Conservation (phyloP, 192 early-diverging fungal species). For the Gaertneriomyces sp. region DNA sequence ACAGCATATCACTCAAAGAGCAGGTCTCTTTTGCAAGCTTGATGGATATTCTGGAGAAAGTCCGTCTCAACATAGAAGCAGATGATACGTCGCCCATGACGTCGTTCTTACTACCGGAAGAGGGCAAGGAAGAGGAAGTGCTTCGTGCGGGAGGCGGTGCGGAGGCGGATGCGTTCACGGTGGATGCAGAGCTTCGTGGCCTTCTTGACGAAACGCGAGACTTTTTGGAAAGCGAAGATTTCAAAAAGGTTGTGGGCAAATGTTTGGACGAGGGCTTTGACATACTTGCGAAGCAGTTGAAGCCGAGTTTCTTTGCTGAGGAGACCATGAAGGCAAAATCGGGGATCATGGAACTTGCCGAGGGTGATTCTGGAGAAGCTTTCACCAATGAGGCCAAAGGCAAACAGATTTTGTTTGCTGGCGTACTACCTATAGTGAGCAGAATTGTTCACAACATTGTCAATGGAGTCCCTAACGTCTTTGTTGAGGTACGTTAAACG, state of each 20-base stretch:
- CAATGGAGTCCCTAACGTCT: slow-evolving; percentile 41
- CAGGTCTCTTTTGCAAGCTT: slow-evolving; percentile 26
- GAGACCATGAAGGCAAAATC: background rate
- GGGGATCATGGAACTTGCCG: background rate
- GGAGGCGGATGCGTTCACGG: slow-evolving; percentile 34
- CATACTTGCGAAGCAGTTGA: slow-evolving; percentile 25
- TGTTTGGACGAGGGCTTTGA: slow-evolving; percentile 42
- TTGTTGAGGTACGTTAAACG: slow-evolving; percentile 33
- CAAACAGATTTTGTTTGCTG: slow-evolving; percentile 37
- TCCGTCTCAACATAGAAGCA: slow-evolving; percentile 34
- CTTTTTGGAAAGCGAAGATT: slow-evolving; percentile 66
- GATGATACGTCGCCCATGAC: slow-evolving; percentile 12
- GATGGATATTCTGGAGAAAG: slow-evolving; percentile 22
- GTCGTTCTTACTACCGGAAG: slow-evolving; percentile 57
- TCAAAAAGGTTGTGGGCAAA: slow-evolving; percentile 20
- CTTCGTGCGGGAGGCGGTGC: slow-evolving; percentile 49
- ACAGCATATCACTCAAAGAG: slow-evolving; percentile 39
- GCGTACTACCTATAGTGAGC: slow-evolving; percentile 38
- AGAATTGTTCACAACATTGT: slow-evolving; percentile 31
- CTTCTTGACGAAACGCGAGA: slow-evolving; percentile 87
- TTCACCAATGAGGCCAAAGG: slow-evolving; percentile 60
- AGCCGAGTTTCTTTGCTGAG: slow-evolving; percentile 31
- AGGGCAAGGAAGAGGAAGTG: slow-evolving; percentile 60
- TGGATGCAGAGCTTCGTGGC: slow-evolving; percentile 61
- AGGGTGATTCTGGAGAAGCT: slow-evolving; percentile 42